A percentile compares a stretch with the other conserved stretches of the same genome.
phyloP scores from a whole-genome alignment of 768 basidiomycete species.

The Harrya chromipes region DNA sequence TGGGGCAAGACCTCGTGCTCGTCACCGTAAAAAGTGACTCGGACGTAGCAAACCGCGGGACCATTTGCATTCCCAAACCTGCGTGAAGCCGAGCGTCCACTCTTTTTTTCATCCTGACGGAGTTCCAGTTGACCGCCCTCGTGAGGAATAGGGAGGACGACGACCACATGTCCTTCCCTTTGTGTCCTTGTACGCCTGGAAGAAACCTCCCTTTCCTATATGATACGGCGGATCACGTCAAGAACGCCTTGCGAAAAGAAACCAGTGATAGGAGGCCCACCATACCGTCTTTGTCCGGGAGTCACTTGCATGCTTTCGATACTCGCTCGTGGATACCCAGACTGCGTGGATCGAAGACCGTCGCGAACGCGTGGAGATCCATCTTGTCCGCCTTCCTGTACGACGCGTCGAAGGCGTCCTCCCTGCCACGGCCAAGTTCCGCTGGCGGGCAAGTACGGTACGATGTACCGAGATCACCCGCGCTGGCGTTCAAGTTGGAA shows the following conservation, averaged over 20 bases:
- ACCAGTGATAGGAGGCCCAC: slow-evolving; percentile 28
- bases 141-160: slow-evolving; percentile 43
- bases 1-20: slow-evolving; percentile 44
- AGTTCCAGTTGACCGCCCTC: slow-evolving; percentile 14
- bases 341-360: slow-evolving; percentile 28
- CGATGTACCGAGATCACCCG: slow-evolving; percentile 20
- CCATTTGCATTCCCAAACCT: neutral
- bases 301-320: slow-evolving; percentile 31
- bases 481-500: neutral
- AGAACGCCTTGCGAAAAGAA: no score
- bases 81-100: slow-evolving; percentile 3
- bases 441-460: slow-evolving; percentile 37
- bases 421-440: slow-evolving; percentile 35
- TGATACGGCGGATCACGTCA: no score
- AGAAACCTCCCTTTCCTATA: slow-evolving; percentile 7
- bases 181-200: slow-evolving; percentile 26
- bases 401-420: slow-evolving; percentile 42
- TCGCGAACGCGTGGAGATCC: slow-evolving; percentile 34
- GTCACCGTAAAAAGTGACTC: slow-evolving; percentile 44
- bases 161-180: slow-evolving; percentile 41
- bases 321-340: slow-evolving; percentile 21
- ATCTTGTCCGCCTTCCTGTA: slow-evolving; percentile 48
- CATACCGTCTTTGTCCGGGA: no score
- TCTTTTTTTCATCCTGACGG: neutral
- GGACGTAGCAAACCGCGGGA: slow-evolving; percentile 33